These are phyloP conservation scores for Prunus persica DNA, from an alignment of 306 rosid genomes.

Conservation along the genomic window DNA sequence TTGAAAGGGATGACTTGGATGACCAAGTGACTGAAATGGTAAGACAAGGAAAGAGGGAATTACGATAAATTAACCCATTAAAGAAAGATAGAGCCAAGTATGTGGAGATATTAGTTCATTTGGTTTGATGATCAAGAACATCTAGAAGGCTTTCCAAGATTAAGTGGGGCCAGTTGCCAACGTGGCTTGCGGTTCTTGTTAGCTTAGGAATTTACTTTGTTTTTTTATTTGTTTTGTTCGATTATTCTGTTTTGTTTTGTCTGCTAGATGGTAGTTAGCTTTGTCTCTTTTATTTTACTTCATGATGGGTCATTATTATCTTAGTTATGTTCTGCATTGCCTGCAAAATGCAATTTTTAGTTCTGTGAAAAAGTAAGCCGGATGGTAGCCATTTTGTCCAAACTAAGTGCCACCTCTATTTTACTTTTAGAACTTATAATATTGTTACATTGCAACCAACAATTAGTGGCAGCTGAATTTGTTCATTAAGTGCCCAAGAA, in stretches of 20 bases:
- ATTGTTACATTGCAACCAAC: not conserved
- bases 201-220: no score
- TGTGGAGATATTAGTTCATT: no score
- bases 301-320: not conserved
- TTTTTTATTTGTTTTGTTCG: not conserved
- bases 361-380: not conserved
- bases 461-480: not conserved
- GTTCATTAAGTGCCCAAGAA: not conserved
- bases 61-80: not conserved
- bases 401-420: not conserved
- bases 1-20: no score
- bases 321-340: not conserved
- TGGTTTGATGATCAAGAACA: no score
- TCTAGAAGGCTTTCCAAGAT: no score
- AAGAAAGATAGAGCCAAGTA: not conserved
- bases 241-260: not conserved
- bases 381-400: not conserved
- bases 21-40: not conserved
- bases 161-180: no score
- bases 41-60: not conserved
- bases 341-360: not conserved
- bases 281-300: no score
- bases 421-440: not conserved
- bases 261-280: not conserved
- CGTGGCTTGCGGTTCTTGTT: no score